These are phyloP conservation scores for Trametopsis cervina DNA, from an alignment of 768 basidiomycete genomes.

Conservation along the genomic window DNA sequence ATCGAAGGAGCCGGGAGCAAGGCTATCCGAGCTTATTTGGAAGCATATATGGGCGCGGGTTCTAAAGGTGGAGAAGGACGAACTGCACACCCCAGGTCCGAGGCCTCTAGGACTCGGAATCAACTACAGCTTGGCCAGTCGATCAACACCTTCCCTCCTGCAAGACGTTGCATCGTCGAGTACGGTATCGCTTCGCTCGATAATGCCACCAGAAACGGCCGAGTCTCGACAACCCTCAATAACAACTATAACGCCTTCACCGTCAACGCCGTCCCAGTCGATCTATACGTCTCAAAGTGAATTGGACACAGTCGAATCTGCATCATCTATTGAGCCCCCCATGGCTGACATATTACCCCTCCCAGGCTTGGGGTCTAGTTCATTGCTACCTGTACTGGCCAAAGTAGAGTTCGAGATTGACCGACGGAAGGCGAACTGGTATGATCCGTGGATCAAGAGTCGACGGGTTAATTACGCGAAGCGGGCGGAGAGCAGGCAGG, in stretches of 20 bases:
- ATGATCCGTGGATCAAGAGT: constrained; percentile 73
- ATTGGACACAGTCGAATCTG: constrained; percentile 50
- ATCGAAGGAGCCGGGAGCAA: constrained; percentile 58
- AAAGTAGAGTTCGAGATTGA: constrained; percentile 97
- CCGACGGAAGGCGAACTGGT: constrained; percentile 72
- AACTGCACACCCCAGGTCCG: constrained; percentile 25
- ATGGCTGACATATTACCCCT: constrained; percentile 50
- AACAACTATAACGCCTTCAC: constrained; percentile 34
- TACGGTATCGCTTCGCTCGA: constrained; percentile 31
- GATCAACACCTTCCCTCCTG: constrained; percentile 21
- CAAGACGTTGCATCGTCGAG: constrained; percentile 25
- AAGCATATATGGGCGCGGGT: constrained; percentile 77
- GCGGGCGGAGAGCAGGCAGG: constrained; percentile 37
- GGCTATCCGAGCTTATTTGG: constrained; percentile 86
- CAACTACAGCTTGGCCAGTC: constrained; percentile 21
- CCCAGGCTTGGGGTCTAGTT: constrained; percentile 56
- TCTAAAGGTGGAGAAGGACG: constrained; percentile 48
- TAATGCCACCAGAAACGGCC: constrained; percentile 37
- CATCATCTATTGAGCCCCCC: constrained; percentile 21
- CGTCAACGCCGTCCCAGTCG: constrained; percentile 23
- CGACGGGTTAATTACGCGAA: constrained; percentile 55
- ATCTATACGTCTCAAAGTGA: constrained; percentile 30
- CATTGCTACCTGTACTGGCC: constrained; percentile 78
- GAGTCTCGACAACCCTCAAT: constrained; percentile 33
- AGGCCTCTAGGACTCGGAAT: constrained; percentile 40